These are phyloP conservation scores for Beverwykella pulmonaria DNA, from an alignment of 495 filamentous ascomycete species.

Conservation along the genomic window DNA sequence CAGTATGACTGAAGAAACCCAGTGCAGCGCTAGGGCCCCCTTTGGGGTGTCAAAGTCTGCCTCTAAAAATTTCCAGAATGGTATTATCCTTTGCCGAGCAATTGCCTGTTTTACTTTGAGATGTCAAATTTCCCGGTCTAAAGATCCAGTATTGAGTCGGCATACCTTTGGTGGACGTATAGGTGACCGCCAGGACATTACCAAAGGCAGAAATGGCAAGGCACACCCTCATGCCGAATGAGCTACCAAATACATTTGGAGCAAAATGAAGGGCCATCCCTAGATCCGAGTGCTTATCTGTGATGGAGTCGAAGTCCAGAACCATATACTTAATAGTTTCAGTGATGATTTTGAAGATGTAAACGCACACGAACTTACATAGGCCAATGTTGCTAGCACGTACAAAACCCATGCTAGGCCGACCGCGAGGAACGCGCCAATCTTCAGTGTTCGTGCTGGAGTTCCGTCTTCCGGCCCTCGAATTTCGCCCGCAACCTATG, in stretches of 20 bases:
- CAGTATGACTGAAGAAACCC: constrained; percentile 8
- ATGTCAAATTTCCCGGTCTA: background rate
- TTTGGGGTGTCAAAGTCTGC: constrained; percentile 8
- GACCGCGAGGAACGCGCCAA: background rate
- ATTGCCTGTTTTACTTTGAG: constrained; percentile 13
- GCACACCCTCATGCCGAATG: background rate
- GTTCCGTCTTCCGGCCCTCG: background rate
- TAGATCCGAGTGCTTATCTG: background rate
- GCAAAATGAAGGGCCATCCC: background rate
- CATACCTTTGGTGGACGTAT: constrained; percentile 4
- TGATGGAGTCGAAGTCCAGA: background rate
- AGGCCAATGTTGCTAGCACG: background rate
- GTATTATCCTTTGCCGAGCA: background rate
- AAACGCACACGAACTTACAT: background rate
- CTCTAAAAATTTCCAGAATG: background rate
- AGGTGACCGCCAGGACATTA: constrained; percentile 6
- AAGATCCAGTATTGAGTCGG: background rate
- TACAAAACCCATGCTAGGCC: background rate
- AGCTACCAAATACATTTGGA: background rate
- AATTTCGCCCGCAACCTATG: background rate
- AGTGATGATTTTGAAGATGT: background rate
- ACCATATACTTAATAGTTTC: background rate
- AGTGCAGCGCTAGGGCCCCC: constrained; percentile 20
- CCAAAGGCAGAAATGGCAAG: constrained; percentile 5
- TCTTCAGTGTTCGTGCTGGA: background rate